Conservation (phyloP, 192 early-diverging fungal species). For the Dissophora globulifera region DNA sequence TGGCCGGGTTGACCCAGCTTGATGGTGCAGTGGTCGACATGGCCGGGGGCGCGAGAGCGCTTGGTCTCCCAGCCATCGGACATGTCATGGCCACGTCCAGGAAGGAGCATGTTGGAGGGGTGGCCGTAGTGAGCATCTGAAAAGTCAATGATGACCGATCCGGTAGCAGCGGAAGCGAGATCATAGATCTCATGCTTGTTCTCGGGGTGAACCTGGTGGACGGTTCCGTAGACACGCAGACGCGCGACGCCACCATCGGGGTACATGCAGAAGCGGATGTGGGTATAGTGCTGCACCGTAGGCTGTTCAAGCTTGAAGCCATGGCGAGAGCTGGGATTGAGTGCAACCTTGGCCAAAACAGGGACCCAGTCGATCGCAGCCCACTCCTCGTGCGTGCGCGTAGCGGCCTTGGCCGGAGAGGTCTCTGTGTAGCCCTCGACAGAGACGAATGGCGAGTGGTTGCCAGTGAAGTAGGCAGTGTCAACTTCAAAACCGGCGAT, state of each 20-base stretch:
- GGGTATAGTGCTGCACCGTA: slow-evolving; percentile 57
- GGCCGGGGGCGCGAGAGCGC: slow-evolving; percentile 80
- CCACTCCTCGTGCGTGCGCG: slow-evolving; percentile 52
- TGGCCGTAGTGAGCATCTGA: slow-evolving; percentile 88
- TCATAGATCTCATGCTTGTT: slow-evolving; percentile 68
- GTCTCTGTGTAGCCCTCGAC: slow-evolving; percentile 73
- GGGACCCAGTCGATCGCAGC: slow-evolving; percentile 47
- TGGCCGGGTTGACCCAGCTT: slow-evolving; percentile 79
- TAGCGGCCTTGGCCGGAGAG: neutral
- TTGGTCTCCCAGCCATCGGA: slow-evolving; percentile 95
- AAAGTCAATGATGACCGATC: slow-evolving; percentile 70
- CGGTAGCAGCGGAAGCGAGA: slow-evolving; percentile 75
- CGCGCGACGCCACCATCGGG: slow-evolving; percentile 84
- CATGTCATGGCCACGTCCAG: slow-evolving; percentile 84
- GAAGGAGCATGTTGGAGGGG: slow-evolving; percentile 81
- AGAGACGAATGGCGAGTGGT: slow-evolving; percentile 86
- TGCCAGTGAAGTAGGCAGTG: slow-evolving; percentile 93
- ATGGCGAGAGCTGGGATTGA: slow-evolving; percentile 79
- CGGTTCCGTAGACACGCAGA: slow-evolving; percentile 80
- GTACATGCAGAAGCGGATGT: slow-evolving; percentile 56
- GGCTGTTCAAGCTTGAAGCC: slow-evolving; percentile 71
- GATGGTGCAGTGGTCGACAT: slow-evolving; percentile 82
- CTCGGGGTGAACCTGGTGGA: slow-evolving; percentile 65
- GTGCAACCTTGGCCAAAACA: slow-evolving; percentile 76
- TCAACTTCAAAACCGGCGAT: slow-evolving; percentile 91